Evolutionary conservation across 116 monocot genomes (phyloP), one percentile per base, ranked within the genome.

Genomic region (Trichopus zeylanicus): DNA sequence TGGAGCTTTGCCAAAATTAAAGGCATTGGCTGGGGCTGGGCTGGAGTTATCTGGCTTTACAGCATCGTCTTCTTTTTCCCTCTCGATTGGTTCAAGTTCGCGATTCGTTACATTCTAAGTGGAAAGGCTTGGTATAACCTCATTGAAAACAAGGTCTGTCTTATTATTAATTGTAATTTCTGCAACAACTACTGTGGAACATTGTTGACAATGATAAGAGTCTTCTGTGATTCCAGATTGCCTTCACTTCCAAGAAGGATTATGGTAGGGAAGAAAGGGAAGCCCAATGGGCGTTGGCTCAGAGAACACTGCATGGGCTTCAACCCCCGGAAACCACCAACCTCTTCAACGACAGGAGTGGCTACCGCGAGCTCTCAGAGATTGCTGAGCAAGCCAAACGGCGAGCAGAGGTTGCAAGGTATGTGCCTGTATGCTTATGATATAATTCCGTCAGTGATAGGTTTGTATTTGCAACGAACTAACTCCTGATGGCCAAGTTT

Each of bases 211-310:
- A 48, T 48, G 2, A 2, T 48, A 20, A 20, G 0, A 49, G 8
- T 46, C 26, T 3, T 46, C 1, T 42, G 7, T 18, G 20, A 53
- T 29, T 38, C 18, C 60, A 93, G 94, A 89, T 76, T 29, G 89
- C 89, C 22, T 94, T 94, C 81, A 94, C 89, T 24, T 81, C 89
- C 33, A 94, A 94, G 86, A 94, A 94, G 67, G 89, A 89, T 49
- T 94, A 80, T 3, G 89, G 94, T n/a, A 78, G 64, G 74, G 89
- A 81, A 64, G 83, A 94, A 70, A 82, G 94, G 61, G 94, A 89
- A 66, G 89, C 86, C 2, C 94, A 86, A 34, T 94, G 94, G 94
- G 94, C 89, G 1, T 54, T 67, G 39, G 94, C 94, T 10, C 94
- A 94, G 68, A 83, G 94, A 60, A 94, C 94, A 18, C 86, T 86